phyloP scores from a whole-genome alignment of 2,329 filamentous ascomycete genomes.

The Aspergillus persii region DNA sequence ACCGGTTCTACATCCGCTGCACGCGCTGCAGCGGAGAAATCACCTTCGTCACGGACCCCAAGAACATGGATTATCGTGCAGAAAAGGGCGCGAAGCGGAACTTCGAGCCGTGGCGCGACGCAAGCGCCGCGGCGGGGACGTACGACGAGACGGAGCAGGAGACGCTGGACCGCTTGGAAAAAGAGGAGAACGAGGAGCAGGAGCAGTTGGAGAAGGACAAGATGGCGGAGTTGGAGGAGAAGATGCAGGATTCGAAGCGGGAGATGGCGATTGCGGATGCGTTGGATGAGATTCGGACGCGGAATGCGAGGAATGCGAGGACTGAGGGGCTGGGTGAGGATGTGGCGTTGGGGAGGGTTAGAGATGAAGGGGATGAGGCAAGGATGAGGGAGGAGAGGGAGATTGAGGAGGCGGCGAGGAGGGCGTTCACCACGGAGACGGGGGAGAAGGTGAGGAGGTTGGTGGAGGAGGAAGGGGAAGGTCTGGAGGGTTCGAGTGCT shows the following conservation, averaged over 20 bases:
- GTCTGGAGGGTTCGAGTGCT: constrained; percentile 9
- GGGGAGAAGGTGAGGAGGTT: constrained; percentile 54
- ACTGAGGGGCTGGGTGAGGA: constrained; percentile 66
- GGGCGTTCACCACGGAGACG: constrained; percentile 69
- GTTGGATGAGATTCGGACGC: constrained; percentile 85
- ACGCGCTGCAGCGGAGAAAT: constrained; percentile 84
- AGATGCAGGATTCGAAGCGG: constrained; percentile 85
- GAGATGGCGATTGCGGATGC: constrained; percentile 98
- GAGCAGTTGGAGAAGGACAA: constrained; percentile 75
- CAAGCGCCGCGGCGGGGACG: constrained; percentile 55
- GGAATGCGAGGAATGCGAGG: constrained; percentile 84
- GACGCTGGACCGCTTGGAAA: constrained; percentile 77
- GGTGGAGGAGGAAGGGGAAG: constrained; percentile 48
- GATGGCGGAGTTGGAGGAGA: constrained; percentile 93
- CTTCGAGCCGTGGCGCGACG: constrained; percentile 84
- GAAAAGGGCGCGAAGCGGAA: constrained; percentile 85
- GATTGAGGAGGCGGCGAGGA: constrained; percentile 75
- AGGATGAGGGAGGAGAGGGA: constrained; percentile 69
- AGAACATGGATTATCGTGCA: constrained; percentile 84
- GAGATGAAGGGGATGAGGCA: constrained; percentile 57
- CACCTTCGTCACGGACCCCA: constrained; percentile 90
- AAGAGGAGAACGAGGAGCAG: constrained; percentile 64
- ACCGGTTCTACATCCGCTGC: constrained; percentile 87
- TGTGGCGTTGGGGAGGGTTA: constrained; percentile 55
- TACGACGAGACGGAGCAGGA: constrained; percentile 80